A percentile compares a stretch with the other conserved stretches of the same genome.
phyloP scores from a whole-genome alignment of 164 flowering plant genomes.

The Liriodendron chinense region DNA sequence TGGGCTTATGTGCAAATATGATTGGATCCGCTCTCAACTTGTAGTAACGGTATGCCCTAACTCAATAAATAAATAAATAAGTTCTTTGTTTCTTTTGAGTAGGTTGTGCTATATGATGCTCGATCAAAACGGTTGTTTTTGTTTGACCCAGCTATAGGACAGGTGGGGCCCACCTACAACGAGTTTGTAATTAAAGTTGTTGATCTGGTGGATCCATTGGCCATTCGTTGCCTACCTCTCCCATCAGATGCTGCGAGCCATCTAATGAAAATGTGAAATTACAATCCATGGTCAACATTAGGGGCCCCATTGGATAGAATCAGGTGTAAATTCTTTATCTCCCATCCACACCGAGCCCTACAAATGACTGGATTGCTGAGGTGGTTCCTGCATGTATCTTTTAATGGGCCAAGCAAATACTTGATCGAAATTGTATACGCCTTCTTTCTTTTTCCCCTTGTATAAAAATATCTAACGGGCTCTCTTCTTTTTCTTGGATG shows the following conservation, averaged over 20 bases:
- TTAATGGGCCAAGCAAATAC: neutral
- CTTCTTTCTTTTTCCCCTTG: neutral
- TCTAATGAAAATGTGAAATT: neutral
- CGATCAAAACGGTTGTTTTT: no score
- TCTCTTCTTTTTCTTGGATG: conserved; percentile 4
- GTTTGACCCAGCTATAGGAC: no score
- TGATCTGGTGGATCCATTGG: neutral
- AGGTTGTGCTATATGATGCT: neutral
- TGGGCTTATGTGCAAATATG: conserved; percentile 3
- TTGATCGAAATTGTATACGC: neutral
- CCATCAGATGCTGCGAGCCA: neutral
- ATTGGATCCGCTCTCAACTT: conserved; percentile 10
- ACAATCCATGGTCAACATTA: neutral
- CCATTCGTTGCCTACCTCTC: neutral
- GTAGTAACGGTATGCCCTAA: conserved; percentile 68
- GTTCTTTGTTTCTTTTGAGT: neutral
- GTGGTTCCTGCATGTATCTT: neutral
- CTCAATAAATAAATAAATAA: neutral
- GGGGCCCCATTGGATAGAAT: neutral
- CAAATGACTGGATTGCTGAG: neutral
- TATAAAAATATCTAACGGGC: conserved; percentile 10
- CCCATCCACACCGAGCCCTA: neutral
- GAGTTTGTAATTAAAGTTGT: no score
- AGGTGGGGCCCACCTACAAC: no score
- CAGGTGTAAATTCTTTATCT: neutral